phyloP scores from a whole-genome alignment of 2,329 filamentous ascomycete genomes.

The Epichloe amarillans region DNA sequence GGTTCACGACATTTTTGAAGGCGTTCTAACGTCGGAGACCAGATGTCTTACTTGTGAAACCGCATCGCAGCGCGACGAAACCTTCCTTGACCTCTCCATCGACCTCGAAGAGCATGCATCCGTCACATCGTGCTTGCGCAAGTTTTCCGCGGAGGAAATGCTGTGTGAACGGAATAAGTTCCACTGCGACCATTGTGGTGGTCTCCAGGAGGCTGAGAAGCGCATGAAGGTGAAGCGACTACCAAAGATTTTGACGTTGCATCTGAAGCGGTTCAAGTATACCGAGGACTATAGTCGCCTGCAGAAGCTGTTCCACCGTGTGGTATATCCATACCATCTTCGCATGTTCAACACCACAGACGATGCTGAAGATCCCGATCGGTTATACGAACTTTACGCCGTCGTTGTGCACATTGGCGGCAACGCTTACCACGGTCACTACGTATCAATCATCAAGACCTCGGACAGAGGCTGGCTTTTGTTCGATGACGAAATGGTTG shows the following conservation, averaged over 20 bases:
- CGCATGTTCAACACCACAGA: slow-evolving; percentile 96
- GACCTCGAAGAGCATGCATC: slow-evolving; percentile 92
- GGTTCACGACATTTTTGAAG: slow-evolving; percentile 97
- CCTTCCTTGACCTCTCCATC: slow-evolving; percentile 90
- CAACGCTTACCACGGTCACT: slow-evolving; percentile 94
- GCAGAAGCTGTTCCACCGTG: slow-evolving; percentile 92
- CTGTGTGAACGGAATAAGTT: slow-evolving; percentile 98
- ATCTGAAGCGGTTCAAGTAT: slow-evolving; percentile 96
- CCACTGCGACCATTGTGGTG: slow-evolving; percentile 93
- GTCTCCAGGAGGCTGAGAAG: slow-evolving; percentile 94
- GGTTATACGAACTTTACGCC: slow-evolving; percentile 90
- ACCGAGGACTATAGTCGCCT: slow-evolving; percentile 87
- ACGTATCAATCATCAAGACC: slow-evolving; percentile 95
- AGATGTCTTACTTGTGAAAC: slow-evolving; percentile 95
- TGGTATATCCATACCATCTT: slow-evolving; percentile 93
- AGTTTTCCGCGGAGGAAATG: slow-evolving; percentile 98
- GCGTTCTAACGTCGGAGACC: slow-evolving; percentile 87
- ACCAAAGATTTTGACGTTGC: slow-evolving; percentile 80
- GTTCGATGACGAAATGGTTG: slow-evolving; percentile 97
- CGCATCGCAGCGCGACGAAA: slow-evolving; percentile 86
- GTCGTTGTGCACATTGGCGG: slow-evolving; percentile 96
- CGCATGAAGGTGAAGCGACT: slow-evolving; percentile 97
- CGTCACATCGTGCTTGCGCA: slow-evolving; percentile 85
- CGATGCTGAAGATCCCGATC: slow-evolving; percentile 83
- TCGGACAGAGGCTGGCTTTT: slow-evolving; percentile 90